phyloP scores from a whole-genome alignment of 768 basidiomycete species.

The Hydnomerulius pinastri region DNA sequence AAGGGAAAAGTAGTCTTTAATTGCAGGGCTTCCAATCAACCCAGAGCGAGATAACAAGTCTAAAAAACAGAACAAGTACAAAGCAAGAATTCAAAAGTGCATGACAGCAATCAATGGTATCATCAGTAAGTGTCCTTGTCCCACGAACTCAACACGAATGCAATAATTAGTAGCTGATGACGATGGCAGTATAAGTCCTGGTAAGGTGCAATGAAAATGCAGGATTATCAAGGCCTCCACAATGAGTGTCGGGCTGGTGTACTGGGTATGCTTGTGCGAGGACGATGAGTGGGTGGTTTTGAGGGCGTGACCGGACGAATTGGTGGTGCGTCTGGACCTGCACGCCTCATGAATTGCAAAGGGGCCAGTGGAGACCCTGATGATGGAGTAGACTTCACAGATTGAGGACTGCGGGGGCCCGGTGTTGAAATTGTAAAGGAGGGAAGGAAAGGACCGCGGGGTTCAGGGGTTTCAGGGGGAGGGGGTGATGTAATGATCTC shows the following conservation, averaged over 20 bases:
- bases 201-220: slow-evolving; percentile 17
- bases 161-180: slow-evolving; percentile 27
- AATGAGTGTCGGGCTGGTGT: slow-evolving; percentile 54
- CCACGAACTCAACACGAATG: slow-evolving; percentile 31
- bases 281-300: slow-evolving; percentile 51
- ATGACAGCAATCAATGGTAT: slow-evolving; percentile 21
- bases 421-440: slow-evolving; percentile 63
- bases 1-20: neutral
- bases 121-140: slow-evolving; percentile 27
- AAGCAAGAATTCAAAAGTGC: slow-evolving; percentile 16
- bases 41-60: slow-evolving; percentile 7
- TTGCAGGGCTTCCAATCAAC: neutral
- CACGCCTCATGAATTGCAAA: slow-evolving; percentile 83
- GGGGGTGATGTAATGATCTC: slow-evolving; percentile 41
- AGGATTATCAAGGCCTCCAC: slow-evolving; percentile 60
- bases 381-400: slow-evolving; percentile 52
- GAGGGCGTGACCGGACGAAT: slow-evolving; percentile 68
- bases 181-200: slow-evolving; percentile 18
- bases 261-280: slow-evolving; percentile 40
- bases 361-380: slow-evolving; percentile 77
- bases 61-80: slow-evolving; percentile 30
- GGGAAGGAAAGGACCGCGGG: slow-evolving; percentile 54
- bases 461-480: slow-evolving; percentile 69
- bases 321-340: slow-evolving; percentile 56
- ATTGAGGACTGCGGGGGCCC: slow-evolving; percentile 45